Evolutionary conservation across 75 land plant genomes (phyloP), one percentile per base, ranked within the genome.

Genomic region (Azolla pinnata): DNA sequence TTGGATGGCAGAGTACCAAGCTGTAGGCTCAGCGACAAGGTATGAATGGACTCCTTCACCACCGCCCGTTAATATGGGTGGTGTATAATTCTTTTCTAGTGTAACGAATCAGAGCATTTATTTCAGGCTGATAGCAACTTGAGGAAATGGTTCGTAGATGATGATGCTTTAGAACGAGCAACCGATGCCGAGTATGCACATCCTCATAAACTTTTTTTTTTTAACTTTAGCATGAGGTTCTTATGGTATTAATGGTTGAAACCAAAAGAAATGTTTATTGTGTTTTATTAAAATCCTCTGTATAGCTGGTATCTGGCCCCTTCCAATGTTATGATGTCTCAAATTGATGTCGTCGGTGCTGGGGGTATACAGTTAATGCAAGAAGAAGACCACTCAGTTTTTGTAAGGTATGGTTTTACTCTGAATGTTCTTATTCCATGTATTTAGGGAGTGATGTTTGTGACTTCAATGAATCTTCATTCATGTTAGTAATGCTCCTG

Each of bases 141-240:
- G 25, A 67, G 38, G 27, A 67, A 20, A 60, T 92, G 97, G 97
- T 84, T 92, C 67, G 62, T 60, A 33, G 85, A 92, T 65, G 83
- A 92, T 65, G 89, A 92, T 77, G 97, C 86, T 1, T 20, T 92
- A 62, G 89, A 92, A 50, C 88, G 86, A 17, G 95, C 97, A 35
- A 65, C 78, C 40, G 48, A 48, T 42, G 89, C 82, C 78, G 95
- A 88, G 95, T 92, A 72, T 33, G 96, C n/a, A n/a, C n/a, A n/a
- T n/a, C n/a, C n/a, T n/a, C n/a, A n/a, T n/a, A n/a, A n/a, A n/a
- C n/a, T n/a, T n/a, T n/a, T n/a, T n/a, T n/a, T n/a, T n/a, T n/a
- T n/a, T n/a, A n/a, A n/a, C n/a, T n/a, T n/a, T n/a, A n/a, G n/a
- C n/a, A n/a, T n/a, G n/a, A n/a, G n/a, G n/a, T n/a, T n/a, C n/a